Evolutionary conservation across 75 land plant genomes (phyloP).

Genomic region (Gnetum montanum): DNA sequence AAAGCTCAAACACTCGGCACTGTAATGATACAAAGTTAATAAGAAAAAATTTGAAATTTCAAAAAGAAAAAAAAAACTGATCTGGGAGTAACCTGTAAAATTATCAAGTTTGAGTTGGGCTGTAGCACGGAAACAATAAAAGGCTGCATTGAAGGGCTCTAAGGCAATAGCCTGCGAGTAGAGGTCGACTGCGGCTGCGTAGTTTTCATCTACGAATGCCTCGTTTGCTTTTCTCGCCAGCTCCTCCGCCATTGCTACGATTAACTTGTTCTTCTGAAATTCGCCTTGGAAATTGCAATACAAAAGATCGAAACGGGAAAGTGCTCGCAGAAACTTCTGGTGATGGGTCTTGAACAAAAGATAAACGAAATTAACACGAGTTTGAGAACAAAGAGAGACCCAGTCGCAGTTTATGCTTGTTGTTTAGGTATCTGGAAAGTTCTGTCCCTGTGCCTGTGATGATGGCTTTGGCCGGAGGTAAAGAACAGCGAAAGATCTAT

Average conservation of each 20-base stretch:
- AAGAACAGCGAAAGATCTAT: no score
- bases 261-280: no score
- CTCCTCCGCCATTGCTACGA: constrained; percentile 29
- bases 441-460: no score
- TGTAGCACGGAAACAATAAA: constrained; percentile 54
- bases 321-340: no score
- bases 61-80: neutral
- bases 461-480: no score
- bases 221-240: constrained; percentile 48
- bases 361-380: no score
- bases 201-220: constrained; percentile 81
- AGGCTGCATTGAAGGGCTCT: constrained; percentile 34
- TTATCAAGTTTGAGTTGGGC: constrained; percentile 63
- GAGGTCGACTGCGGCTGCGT: constrained; percentile 55
- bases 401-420: no score
- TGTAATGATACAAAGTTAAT: neutral
- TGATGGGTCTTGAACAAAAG: no score
- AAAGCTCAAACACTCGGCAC: neutral
- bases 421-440: no score
- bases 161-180: constrained; percentile 55
- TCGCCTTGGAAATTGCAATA: no score
- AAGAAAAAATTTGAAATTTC: neutral
- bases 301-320: no score
- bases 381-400: no score
- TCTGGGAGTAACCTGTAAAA: constrained; percentile 49